Base-by-base conservation (phyloP, 805 yeast genomes). In the Lipomyces sp. region DNA sequence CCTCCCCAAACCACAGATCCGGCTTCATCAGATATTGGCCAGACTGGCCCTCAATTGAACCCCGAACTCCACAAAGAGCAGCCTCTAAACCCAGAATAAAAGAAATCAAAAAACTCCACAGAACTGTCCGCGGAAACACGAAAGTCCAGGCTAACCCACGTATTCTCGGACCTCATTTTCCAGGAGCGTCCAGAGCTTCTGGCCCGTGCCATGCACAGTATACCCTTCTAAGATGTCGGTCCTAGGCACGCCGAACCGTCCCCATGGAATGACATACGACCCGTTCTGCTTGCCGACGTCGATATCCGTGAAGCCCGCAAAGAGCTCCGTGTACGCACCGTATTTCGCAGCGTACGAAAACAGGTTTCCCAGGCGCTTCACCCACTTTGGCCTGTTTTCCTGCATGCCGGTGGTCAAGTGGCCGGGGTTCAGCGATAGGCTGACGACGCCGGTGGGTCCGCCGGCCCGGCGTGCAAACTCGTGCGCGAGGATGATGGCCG, bases 311-410 rank as follows among this genome's bases (percentile, higher is more conserved):
- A 76, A 62, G 0, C 74, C 74, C 2, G 74, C 78, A 51, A 61
- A 74, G n/a, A 74, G 60, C 53, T 71, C 77, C 4, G 79, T 60
- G 51, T 70, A 69, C 1, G 79, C 75, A 14, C 80, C 81, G 42
- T 65, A 66, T 39, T 51, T 56, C 3, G 69, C 45, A 19, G 45
- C 44, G 32, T 42, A 47, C 6, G 55, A 54, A 28, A 50, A 45
- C 21, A 50, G 43, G 22, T 46, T 51, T 8, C 59, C 59, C 18
- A 52, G 45, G 18, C 28, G 36, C 29, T 48, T 47, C 8, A 55
- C 35, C 57, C 56, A 51, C 22, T 39, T 39, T n/a, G 59, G 59
- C 35, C 59, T 46, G 37, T 55, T 52, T 23, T 55, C 53, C 23
- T 55, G 59, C 53, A 55, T 45, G n/a, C 49, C 55, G 7, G 57